A percentile compares a stretch with the other conserved stretches of the same genome.
phyloP scores from a whole-genome alignment of 1,284 basidiomycete species.

The Fomitiporia mediterranea region DNA sequence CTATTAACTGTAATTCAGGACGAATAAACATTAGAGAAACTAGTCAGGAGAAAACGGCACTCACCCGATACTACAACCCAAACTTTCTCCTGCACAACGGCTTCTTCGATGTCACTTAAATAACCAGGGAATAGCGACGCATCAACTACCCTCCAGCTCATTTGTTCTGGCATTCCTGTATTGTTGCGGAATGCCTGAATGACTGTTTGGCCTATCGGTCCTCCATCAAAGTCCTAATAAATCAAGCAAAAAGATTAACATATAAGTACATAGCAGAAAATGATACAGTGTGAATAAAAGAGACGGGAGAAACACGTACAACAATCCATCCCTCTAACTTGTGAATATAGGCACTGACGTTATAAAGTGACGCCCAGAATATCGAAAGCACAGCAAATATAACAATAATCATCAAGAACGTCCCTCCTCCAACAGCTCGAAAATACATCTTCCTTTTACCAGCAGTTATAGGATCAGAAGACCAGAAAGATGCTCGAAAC shows the following conservation, averaged over 20 bases:
- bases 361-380: conserved; percentile 47
- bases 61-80: conserved; percentile 36
- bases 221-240: conserved; percentile 30
- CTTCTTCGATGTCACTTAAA: conserved; percentile 26
- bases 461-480: background rate
- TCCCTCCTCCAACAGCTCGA: background rate
- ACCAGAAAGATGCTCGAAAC: conserved; percentile 10
- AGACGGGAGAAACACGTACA: background rate
- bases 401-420: conserved; percentile 10
- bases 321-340: conserved; percentile 17
- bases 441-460: conserved; percentile 1
- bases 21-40: conserved; percentile 23
- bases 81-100: conserved; percentile 29
- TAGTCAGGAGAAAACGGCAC: conserved; percentile 16
- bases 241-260: no score
- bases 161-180: conserved; percentile 25
- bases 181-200: conserved; percentile 21
- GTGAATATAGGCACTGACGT: conserved; percentile 28
- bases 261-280: no score
- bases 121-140: conserved; percentile 41
- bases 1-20: no score
- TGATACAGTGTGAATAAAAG: no score
- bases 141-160: conserved; percentile 38
- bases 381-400: conserved; percentile 43
- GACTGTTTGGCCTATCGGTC: conserved; percentile 33